These are phyloP conservation scores for Pseudogymnoascus sp. DNA, from an alignment of 2,329 filamentous ascomycete species.

Conservation along the genomic window DNA sequence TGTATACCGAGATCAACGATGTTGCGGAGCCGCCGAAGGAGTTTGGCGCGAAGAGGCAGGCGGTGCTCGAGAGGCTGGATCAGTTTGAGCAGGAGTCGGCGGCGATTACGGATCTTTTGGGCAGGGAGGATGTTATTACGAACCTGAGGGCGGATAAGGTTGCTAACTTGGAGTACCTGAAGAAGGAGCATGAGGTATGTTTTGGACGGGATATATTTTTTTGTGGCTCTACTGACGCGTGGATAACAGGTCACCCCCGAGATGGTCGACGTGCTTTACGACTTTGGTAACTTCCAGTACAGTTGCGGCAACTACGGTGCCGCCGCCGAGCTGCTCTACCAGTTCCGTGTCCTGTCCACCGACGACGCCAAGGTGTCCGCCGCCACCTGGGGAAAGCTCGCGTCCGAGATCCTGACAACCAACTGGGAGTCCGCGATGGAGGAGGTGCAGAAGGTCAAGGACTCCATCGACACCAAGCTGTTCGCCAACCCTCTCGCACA, in stretches of 20 bases:
- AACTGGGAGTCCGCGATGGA: constrained; percentile 94
- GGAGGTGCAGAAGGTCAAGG: constrained; percentile 82
- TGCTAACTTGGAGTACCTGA: constrained; percentile 95
- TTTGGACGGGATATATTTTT: constrained; percentile 6
- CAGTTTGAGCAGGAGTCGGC: constrained; percentile 78
- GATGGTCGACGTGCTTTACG: constrained; percentile 93
- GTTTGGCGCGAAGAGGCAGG: constrained; percentile 81
- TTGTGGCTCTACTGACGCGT: constrained; percentile 14
- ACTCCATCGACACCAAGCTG: constrained; percentile 85
- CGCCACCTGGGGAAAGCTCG: constrained; percentile 96
- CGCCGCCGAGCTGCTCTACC: constrained; percentile 88
- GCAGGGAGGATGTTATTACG: constrained; percentile 80
- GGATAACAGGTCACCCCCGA: constrained; percentile 67
- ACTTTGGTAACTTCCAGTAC: constrained; percentile 96
- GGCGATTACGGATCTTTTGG: constrained; percentile 80
- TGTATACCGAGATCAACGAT: constrained; percentile 83
- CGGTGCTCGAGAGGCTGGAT: constrained; percentile 75
- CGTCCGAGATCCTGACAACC: constrained; percentile 86
- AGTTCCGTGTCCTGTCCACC: constrained; percentile 95
- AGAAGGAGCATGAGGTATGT: constrained; percentile 85
- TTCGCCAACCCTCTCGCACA: constrained; percentile 96
- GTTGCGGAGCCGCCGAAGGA: constrained; percentile 71
- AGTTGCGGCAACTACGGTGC: constrained; percentile 89
- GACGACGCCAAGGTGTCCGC: constrained; percentile 96
- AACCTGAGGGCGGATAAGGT: constrained; percentile 94